Evolutionary conservation across 2,329 filamentous ascomycete genomes (phyloP), one percentile per base, ranked within the genome.

Genomic region (Piedraia hortae): DNA sequence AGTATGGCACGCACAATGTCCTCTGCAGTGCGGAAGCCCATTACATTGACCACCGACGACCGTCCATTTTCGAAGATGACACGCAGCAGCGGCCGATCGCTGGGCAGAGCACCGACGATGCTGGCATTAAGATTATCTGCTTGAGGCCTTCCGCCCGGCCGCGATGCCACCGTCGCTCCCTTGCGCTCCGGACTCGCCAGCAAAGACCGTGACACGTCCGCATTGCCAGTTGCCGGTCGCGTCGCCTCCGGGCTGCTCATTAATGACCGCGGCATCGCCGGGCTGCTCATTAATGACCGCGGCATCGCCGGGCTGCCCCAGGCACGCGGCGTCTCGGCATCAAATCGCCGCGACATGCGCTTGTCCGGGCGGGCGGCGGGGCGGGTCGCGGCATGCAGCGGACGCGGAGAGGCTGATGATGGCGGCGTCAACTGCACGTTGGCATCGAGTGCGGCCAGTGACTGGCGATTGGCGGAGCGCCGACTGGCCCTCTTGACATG

Each of bases 31-130:
- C 68, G 78, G 55, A 80, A 91, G 31, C 74, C 73, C 31, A 77
- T 71, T 33, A 93, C 78, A 44, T 85, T 85, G 38, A 97, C 67
- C 12, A 91, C 80, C 39, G 89, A 90, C 21, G 78, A 89, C 29
- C 78, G 67, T 22, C 80, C 85, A 29, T 68, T 75, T 21, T 78
- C 85, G 33, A 74, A 90, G 39, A 93, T 90, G 33, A 91, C 77
- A 30, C 80, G 64, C 31, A 93, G 89, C 28, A 90, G 64, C 27
- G 80, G 72, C 43, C 88, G 77, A 45, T 78, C 74, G 31, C 68
- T 60, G 26, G 80, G 80, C 37, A 91, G 52, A 27, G 71, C 70
- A 32, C 75, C 74, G 10, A 34, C 34, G 14, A 34, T 28, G 59
- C 82, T 85, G 29, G 47, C 46, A 31, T 82, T 66, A 34, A 75